Percentiles rank a stretch among this genome's conserved stretches.
These are phyloP conservation scores for Nakazawaea ambrosiae DNA, from an alignment of 805 yeast genomes.

Conservation along the genomic window DNA sequence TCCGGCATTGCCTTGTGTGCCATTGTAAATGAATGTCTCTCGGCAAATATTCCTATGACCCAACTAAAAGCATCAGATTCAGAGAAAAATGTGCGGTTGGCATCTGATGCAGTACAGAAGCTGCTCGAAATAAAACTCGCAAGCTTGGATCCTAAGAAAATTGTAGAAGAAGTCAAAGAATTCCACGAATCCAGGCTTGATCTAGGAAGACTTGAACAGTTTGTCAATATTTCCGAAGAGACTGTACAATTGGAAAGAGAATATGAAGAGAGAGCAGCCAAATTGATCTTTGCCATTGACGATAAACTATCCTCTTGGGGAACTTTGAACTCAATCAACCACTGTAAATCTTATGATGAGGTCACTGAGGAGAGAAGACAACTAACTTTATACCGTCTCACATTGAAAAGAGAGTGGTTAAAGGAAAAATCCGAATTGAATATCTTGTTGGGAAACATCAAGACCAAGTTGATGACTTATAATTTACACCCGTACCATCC, in stretches of 20 bases:
- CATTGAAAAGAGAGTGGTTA: constrained; percentile 28
- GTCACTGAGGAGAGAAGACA: constrained; percentile 19
- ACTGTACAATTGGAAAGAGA: constrained; percentile 22
- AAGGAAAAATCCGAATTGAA: constrained; percentile 27
- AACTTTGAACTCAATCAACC: constrained; percentile 9
- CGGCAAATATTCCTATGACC: too few relatives aligned
- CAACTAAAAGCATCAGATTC: too few relatives aligned
- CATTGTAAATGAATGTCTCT: too few relatives aligned
- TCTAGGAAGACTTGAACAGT: too few relatives aligned
- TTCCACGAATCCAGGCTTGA: too few relatives aligned
- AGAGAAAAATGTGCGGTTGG: too few relatives aligned
- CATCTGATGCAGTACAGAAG: too few relatives aligned
- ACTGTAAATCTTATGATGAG: constrained; percentile 19
- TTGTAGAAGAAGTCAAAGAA: too few relatives aligned
- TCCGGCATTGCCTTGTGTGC: too few relatives aligned
- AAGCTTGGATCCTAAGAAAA: too few relatives aligned
- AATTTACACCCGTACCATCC: constrained; percentile 27
- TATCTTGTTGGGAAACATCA: constrained; percentile 26
- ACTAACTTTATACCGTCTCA: constrained; percentile 20
- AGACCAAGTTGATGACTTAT: constrained; percentile 28
- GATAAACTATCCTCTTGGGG: constrained; percentile 20
- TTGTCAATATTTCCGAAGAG: constrained; percentile 25
- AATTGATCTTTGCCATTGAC: constrained; percentile 19
- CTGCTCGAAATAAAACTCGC: too few relatives aligned
- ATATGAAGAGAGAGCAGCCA: constrained; percentile 24